phyloP scores from a whole-genome alignment of 148 eudicot genomes.

The Oxyria digyna region DNA sequence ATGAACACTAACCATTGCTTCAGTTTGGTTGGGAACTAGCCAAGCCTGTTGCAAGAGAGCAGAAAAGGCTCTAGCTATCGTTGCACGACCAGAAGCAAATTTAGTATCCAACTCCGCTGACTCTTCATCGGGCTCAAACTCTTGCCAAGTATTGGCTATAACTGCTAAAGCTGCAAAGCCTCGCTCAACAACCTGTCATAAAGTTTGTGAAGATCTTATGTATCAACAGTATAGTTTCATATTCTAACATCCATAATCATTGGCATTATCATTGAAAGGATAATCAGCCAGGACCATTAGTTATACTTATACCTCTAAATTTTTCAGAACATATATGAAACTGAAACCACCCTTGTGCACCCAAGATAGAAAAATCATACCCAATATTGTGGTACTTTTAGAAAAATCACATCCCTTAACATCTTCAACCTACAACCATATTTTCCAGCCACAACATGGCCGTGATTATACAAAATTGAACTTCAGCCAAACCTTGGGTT shows the following conservation, averaged over 20 bases:
- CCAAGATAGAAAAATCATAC: not conserved
- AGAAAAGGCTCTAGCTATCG: constrained; percentile 47
- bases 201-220: not conserved
- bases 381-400: not conserved
- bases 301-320: not conserved
- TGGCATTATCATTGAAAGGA: not conserved
- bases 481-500: no score
- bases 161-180: constrained; percentile 61
- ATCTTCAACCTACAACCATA: not conserved
- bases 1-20: constrained; percentile 29
- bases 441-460: not conserved
- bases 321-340: not conserved
- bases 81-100: constrained; percentile 32
- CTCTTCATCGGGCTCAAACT: constrained; percentile 36
- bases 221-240: not conserved
- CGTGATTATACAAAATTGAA: not conserved
- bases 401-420: not conserved
- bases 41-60: constrained; percentile 59
- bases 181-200: constrained; percentile 39
- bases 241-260: not conserved
- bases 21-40: constrained; percentile 31
- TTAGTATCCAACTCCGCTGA: constrained; percentile 23
- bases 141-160: constrained; percentile 65
- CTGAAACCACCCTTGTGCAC: not conserved
- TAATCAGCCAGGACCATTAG: not conserved